Evolutionary conservation across 331 rosid species (phyloP).

Genomic region (Quercus tomentella): DNA sequence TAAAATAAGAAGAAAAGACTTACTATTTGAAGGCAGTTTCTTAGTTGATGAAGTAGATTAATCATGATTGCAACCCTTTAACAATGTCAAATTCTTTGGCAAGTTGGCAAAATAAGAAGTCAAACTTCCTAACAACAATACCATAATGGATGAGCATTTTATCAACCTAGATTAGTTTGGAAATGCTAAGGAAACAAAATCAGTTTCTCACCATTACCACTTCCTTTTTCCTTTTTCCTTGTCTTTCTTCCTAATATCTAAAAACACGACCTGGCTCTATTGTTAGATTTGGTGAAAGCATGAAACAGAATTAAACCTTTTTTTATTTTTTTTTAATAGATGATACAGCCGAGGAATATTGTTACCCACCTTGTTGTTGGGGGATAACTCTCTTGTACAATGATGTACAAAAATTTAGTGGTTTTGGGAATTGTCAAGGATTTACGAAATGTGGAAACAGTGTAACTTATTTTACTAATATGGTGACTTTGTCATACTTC

Average conservation of each 20-base stretch:
- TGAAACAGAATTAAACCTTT: no score
- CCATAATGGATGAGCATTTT: no score
- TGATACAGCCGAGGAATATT: no score
- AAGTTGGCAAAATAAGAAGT: not conserved
- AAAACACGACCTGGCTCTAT: not conserved
- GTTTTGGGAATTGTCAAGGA: not conserved
- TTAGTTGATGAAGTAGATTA: not conserved
- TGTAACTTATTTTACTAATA: constrained; percentile 4
- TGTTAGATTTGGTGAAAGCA: no score
- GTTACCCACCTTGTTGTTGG: no score
- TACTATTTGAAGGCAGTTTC: not conserved
- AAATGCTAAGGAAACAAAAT: not conserved
- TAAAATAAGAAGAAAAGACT: no score
- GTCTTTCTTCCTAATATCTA: not conserved
- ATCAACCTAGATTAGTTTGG: not conserved
- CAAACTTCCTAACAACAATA: not conserved
- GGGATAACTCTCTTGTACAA: not conserved
- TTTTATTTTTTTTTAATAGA: no score
- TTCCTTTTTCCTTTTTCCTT: not conserved
- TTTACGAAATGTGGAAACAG: not conserved
- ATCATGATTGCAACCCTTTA: not conserved
- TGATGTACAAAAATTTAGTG: constrained; percentile 7
- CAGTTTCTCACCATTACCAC: not conserved
- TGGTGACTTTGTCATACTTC: not conserved
- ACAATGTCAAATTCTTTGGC: not conserved